Base-by-base conservation (phyloP, 148 eudicot species). In the Cornus florida region DNA sequence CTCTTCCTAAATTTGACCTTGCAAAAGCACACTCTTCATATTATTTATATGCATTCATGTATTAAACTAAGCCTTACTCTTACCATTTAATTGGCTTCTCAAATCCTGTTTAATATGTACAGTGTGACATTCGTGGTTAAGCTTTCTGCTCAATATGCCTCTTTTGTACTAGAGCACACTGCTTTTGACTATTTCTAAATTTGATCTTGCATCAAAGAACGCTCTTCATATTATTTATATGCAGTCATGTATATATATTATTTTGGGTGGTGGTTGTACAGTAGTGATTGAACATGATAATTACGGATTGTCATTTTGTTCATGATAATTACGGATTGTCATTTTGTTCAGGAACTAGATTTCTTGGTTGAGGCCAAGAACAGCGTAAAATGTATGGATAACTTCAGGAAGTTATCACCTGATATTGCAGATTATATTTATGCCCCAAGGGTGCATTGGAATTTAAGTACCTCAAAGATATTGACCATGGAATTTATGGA, bases 401-500 rank as follows among this genome's bases (percentile, higher is more conserved):
- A 96, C 88, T 96, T 96, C 85, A 88, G 84, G 84, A 91, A 81
- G 90, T 86, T 87, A 79, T 96, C 99, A 64, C 98, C 99, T 60
- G 92, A 87, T 83, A 83, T 96, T 87, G 97, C 98, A 79, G 86
- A 90, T 78, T 90, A 87, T 84, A 88, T 96, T 50, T 93, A 96
- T 82, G 93, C 92, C 76, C 99, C 99, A 66, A 77, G 74, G 79
- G 89, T 96, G 28, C 84, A 88, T 77, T 93, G 99, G 97, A 88
- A 79, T 77, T 84, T 96, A 69, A 96, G 97, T 82, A 92, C 98
- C 77, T 90, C 97, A 53, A 96, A 91, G 85, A 77, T 96, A 83
- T 77, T 96, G 81, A 94, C 96, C 62, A 96, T 96, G 99, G 99
- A 96, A 80, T 96, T 75, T 78, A 92, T 96, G 67, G 99, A 96